A percentile compares a stretch with the other conserved stretches of the same genome.
phyloP scores from a whole-genome alignment of 2,329 filamentous ascomycete species.

The Shiraia bambusicola region DNA sequence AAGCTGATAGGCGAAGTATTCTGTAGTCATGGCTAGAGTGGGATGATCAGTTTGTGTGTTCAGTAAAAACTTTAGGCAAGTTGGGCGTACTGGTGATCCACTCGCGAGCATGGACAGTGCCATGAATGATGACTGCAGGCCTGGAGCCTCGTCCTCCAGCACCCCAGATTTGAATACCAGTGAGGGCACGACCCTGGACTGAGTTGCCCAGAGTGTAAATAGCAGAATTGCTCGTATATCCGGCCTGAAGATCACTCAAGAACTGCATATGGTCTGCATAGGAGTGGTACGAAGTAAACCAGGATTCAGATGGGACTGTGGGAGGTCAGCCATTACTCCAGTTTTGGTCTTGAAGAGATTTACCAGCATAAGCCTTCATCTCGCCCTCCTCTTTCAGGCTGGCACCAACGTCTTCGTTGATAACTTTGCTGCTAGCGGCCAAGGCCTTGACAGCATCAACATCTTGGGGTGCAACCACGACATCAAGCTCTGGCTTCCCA shows the following conservation, averaged over 20 bases:
- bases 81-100: constrained; percentile 33
- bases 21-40: constrained; percentile 7
- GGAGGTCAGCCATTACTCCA: constrained; percentile 4
- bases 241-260: constrained; percentile 36
- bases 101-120: constrained; percentile 40
- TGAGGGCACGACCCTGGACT: constrained; percentile 35
- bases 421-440: constrained; percentile 27
- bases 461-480: constrained; percentile 41
- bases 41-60: too few species aligned
- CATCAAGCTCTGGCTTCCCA: constrained; percentile 33
- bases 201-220: constrained; percentile 38
- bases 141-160: constrained; percentile 40
- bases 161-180: constrained; percentile 44
- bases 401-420: constrained; percentile 41
- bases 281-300: constrained; percentile 42
- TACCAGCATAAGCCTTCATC: constrained; percentile 32
- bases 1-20: constrained; percentile 40
- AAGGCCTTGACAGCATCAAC: constrained; percentile 32
- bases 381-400: constrained; percentile 35
- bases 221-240: constrained; percentile 36
- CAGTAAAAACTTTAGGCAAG: neutral
- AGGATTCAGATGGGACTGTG: constrained; percentile 35
- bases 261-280: constrained; percentile 40
- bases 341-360: neutral
- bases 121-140: constrained; percentile 39